Percentiles rank a stretch among this genome's conserved stretches.
Evolutionary conservation across 176 grass and related monocot genomes (phyloP).

Genomic region (Neostapfia colusana): DNA sequence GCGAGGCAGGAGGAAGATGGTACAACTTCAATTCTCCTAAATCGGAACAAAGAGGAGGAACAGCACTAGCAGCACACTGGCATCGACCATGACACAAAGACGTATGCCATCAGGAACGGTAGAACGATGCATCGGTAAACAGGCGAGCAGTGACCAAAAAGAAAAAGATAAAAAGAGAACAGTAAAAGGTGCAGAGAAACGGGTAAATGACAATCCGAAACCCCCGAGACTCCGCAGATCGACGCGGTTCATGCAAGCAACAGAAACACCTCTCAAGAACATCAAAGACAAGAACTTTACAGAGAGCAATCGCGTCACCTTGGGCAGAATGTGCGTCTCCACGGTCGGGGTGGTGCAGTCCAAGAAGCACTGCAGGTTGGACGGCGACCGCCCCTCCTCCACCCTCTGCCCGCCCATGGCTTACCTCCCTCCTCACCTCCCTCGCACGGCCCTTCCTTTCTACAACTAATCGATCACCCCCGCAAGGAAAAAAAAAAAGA

Average conservation of each 20-base stretch:
- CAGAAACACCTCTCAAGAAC: not conserved
- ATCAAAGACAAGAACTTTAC: not conserved
- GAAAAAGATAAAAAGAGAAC: no score
- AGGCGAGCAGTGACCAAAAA: not conserved
- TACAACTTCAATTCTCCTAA: not conserved
- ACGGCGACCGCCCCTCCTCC: slow-evolving; percentile 31
- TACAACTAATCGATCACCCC: not conserved
- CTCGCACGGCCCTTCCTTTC: not conserved
- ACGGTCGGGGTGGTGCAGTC: slow-evolving; percentile 73
- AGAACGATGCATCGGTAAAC: not conserved
- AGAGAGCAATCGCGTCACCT: slow-evolving; percentile 41
- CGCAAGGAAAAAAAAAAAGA: not conserved
- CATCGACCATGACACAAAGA: not conserved
- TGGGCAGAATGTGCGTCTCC: slow-evolving; percentile 59
- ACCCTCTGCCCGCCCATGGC: slow-evolving; percentile 50
- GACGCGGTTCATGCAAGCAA: not conserved
- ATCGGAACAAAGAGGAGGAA: not conserved
- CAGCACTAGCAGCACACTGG: not conserved
- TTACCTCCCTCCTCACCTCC: not conserved
- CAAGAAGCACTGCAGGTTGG: slow-evolving; percentile 78
- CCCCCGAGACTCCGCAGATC: slow-evolving; percentile 12
- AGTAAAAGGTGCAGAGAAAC: not conserved
- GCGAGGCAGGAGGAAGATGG: slow-evolving; percentile 5
- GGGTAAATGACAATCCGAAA: slow-evolving; percentile 30
- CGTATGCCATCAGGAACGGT: slow-evolving; percentile 22